Evolutionary conservation across 371 early-diverging fungal species (phyloP).

Genomic region (Mortierella sp.): DNA sequence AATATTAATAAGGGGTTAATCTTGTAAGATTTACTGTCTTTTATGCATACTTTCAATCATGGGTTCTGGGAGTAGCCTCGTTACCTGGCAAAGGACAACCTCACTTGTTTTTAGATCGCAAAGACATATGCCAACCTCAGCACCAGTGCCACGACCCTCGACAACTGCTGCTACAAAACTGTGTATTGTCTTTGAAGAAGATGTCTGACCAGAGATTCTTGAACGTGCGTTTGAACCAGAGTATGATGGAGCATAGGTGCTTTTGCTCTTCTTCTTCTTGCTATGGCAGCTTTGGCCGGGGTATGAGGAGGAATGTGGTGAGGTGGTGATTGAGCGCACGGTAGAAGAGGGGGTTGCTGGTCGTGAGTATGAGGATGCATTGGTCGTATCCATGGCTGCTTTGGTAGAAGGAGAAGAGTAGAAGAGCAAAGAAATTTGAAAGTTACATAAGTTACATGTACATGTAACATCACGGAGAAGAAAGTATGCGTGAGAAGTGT

Average conservation of each 20-base stretch:
- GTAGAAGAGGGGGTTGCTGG: neutral
- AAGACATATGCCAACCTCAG: slow-evolving; percentile 76
- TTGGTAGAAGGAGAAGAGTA: too few relatives aligned
- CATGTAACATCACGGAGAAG: too few relatives aligned
- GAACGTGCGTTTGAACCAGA: slow-evolving; percentile 17
- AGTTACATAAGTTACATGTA: too few relatives aligned
- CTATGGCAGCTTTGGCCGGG: neutral
- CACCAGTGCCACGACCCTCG: slow-evolving; percentile 59
- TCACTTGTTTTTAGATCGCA: slow-evolving; percentile 74
- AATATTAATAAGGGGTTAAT: neutral
- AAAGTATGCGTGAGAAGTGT: too few relatives aligned
- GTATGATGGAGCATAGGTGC: neutral
- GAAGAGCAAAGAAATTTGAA: too few relatives aligned
- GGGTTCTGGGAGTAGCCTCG: neutral
- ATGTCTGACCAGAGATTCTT: slow-evolving; percentile 6
- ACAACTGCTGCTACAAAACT: slow-evolving; percentile 50
- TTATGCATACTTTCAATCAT: neutral
- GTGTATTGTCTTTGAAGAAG: slow-evolving; percentile 12
- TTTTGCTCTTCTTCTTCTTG: neutral
- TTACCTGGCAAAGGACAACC: slow-evolving; percentile 72
- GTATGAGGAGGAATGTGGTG: neutral
- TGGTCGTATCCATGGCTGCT: neutral
- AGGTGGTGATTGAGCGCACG: neutral
- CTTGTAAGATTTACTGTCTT: neutral
- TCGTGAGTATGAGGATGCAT: neutral